Base-by-base conservation (phyloP, 2,329 filamentous ascomycete species). In the Calycina herbarum region DNA sequence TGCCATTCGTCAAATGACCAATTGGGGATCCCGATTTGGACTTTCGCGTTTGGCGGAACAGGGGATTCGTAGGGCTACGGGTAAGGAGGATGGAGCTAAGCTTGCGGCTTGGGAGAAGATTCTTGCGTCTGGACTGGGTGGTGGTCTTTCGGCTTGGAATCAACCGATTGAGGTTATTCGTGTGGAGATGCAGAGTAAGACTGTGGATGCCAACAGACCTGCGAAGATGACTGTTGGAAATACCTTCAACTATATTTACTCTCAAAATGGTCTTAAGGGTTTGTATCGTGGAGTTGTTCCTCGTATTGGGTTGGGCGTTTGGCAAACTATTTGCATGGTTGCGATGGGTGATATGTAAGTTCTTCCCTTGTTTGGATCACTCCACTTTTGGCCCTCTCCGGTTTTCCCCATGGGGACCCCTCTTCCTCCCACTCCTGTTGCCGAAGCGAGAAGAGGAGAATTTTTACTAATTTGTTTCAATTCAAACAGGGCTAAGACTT, bases 301-400 rank as follows among this genome's bases (percentile, higher is more conserved):
- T 74, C 90, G 95, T 79, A 94, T 99, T 78, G 94, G 94, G 73
- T 89, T 99, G 70, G 90, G 95, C 77, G 87, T 99, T 82, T 99
- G 95, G 95, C 95, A 99, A 86, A 99, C 95, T 69, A 91, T 99
- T 77, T 99, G 95, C 86, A 99, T 99, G 95, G 95, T 99, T 81
- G 95, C 94, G 76, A 85, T 98, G 80, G 95, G 95, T 82, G 95
- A 98, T 82, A 94, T 96, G 93, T 96, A 82, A 84, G 93, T 87
- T 73, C 62, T 66, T 61, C 60, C 48, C 66, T n/a, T 45, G 2
- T 45, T 20, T 51, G 4, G 45, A 51, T 13, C 20, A 24, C 45
- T 5, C 45, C 45, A 24, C 45, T 51, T 7, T 48, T 48, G 42
- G 20, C n/a, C 35, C 35, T 38, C 35, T 38, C 35, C 42, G n/a